Base-by-base conservation (phyloP, 345 rosid species). In the Lepidium africanum region DNA sequence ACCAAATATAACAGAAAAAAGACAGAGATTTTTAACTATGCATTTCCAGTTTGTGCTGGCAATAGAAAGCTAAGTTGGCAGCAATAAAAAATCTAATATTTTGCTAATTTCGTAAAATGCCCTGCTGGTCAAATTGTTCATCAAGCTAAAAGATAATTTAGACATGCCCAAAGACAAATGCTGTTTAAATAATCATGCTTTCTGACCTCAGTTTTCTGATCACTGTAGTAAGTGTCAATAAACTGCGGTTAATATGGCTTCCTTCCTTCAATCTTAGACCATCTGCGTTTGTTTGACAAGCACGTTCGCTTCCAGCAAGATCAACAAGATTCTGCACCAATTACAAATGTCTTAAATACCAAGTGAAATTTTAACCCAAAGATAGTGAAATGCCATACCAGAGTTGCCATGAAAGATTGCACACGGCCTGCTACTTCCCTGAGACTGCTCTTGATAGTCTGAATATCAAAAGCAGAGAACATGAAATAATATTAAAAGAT, bases 271-370 rank as follows among this genome's bases (percentile, higher is more conserved):
- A 78, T 76, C 97, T 83, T 52, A 76, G 68, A 39, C 97, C 97
- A 81, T 79, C 87, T 9, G 96, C 85, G 56, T 88, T 86, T 73
- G 98, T 93, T 78, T 88, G 96, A 66, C 85, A 81, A 52, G 82
- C 90, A 63, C 97, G 97, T 70, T 92, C 98, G 70, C 98, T 92
- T 73, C 98, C 98, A 74, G 98, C 98, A 58, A 93, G 97, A 80
- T 93, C 98, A 70, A 93, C 98, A 47, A 93, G 91, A 80, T 93
- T 92, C 98, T 92, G 86, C 66, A 74, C 55, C 59, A 63, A 71
- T 78, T 6, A 30, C 32, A 27, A 63, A 4, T 47, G 69, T 60
- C 64, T 53, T 47, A 68, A 33, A 14, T 54, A 56, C 45, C 48
- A 54, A 67, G 46, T 30, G 59, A 63, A 36, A 38, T 27, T 52